Conservation (phyloP, 495 filamentous ascomycete genomes). For the Trichoderma virens region DNA sequence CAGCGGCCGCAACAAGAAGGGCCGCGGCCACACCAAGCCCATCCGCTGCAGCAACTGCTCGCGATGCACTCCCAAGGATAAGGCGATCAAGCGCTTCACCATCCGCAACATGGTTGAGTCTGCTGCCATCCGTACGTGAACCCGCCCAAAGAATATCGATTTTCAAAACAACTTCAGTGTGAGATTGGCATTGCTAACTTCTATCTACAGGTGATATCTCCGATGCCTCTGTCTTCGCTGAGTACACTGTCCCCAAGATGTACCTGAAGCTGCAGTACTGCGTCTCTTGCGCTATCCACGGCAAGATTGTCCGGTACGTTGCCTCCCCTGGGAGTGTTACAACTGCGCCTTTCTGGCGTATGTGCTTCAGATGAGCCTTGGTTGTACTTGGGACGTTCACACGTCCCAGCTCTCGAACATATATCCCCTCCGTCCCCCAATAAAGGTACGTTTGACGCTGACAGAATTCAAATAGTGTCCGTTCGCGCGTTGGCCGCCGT, state of each 20-base stretch:
- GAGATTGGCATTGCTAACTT: not conserved
- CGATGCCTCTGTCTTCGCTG: constrained; percentile 95
- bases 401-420: constrained; percentile 17
- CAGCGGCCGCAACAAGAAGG: constrained; percentile 99
- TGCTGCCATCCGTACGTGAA: constrained; percentile 92
- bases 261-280: constrained; percentile 99
- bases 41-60: constrained; percentile 99
- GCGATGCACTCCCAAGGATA: constrained; percentile 99
- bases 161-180: too few species aligned
- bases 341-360: constrained; percentile 26
- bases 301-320: constrained; percentile 99
- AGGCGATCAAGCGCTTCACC: constrained; percentile 99
- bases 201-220: constrained; percentile 86
- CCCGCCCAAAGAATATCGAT: not conserved
- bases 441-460: constrained; percentile 21
- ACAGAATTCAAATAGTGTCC: constrained; percentile 62
- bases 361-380: constrained; percentile 54
- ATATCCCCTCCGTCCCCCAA: constrained; percentile 13
- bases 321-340: constrained; percentile 17
- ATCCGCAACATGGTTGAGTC: constrained; percentile 99
- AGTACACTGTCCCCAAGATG: constrained; percentile 99
- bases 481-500: constrained; percentile 91
- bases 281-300: constrained; percentile 99
- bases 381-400: constrained; percentile 40
- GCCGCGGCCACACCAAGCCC: constrained; percentile 98